Base-by-base conservation (phyloP, 495 filamentous ascomycete species). In the Talaromyces thailandensis region DNA sequence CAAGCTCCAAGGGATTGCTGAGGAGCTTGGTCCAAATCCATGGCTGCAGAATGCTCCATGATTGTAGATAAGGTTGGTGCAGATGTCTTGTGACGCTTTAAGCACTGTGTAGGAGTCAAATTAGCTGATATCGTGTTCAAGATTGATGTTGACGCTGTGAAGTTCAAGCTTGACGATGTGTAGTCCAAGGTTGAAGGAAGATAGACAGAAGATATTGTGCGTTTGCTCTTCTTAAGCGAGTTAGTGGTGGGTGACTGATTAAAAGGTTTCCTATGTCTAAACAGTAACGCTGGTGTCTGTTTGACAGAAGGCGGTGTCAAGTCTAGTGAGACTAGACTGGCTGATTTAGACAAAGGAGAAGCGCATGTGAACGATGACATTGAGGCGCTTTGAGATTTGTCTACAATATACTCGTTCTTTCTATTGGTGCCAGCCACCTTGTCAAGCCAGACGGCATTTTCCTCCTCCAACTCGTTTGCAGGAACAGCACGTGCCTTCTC, bases 361-460 rank as follows among this genome's bases (percentile, higher is more conserved):
- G 6, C 12, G 50, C 25, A 53, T 28, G 24, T 53, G 50, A 53
- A 14, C 21, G 57, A 40, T 24, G 57, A 59, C 25, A 45, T 51
- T 40, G 40, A 32, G 11, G 25, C 48, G 57, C 37, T 59, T 59
- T 59, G 57, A 24, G 75, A 76, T 56, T 65, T 60, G 26, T 66
- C 66, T 11, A 61, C 55, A 25, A 70, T 64, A 45, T 75, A 76
- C 1, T 74, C 63, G 16, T 65, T 55, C 2, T 64, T 66, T 7
- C 64, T 70, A 56, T 81, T 81, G 1, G 80, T 74, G 43, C 66
- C 64, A 59, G 83, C 79, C 11, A 90, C 66, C 6, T 78, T 81
- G 12, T 79, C 75, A 28, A 78, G 69, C 85, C 86, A 90, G 1
- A 73, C 63, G 2, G 74, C 72, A 64, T 81, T 71, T 64, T 87